phyloP scores from a whole-genome alignment of 345 rosid genomes.

The Stellera chamaejasme region DNA sequence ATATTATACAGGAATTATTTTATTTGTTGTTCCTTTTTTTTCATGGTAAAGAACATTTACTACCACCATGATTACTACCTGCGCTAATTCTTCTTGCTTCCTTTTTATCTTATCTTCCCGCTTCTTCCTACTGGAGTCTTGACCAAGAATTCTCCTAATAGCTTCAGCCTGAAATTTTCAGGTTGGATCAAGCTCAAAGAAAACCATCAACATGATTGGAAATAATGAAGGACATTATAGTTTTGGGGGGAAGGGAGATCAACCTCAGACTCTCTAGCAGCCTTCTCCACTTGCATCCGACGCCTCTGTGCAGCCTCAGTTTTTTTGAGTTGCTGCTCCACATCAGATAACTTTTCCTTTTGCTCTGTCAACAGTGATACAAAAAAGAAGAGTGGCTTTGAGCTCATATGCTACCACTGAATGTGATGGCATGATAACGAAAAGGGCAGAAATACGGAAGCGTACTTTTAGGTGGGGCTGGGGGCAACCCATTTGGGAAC shows the following conservation, averaged over 20 bases:
- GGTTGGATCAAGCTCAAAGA: neutral
- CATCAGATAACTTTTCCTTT: conserved; percentile 49
- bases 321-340: conserved; percentile 49
- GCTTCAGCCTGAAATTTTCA: conserved; percentile 42
- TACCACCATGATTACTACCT: conserved; percentile 21
- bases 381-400: neutral
- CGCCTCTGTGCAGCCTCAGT: conserved; percentile 52
- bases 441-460: conserved; percentile 2
- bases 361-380: conserved; percentile 23
- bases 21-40: too few species aligned
- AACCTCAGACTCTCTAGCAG: conserved; percentile 53
- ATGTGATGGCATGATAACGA: neutral
- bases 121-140: conserved; percentile 50
- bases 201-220: too few species aligned
- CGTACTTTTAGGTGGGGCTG: conserved; percentile 50
- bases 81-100: conserved; percentile 46
- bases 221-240: neutral
- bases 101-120: conserved; percentile 45
- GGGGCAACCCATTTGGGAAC: conserved; percentile 51
- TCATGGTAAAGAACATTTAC: neutral
- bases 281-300: conserved; percentile 50
- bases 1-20: neutral
- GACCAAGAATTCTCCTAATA: conserved; percentile 51
- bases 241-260: neutral
- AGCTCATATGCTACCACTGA: neutral